A percentile compares a stretch with the other conserved stretches of the same genome.
Evolutionary conservation across 2,329 filamentous ascomycete genomes (phyloP).

Genomic region (Mycosphaerelloides madeirae): DNA sequence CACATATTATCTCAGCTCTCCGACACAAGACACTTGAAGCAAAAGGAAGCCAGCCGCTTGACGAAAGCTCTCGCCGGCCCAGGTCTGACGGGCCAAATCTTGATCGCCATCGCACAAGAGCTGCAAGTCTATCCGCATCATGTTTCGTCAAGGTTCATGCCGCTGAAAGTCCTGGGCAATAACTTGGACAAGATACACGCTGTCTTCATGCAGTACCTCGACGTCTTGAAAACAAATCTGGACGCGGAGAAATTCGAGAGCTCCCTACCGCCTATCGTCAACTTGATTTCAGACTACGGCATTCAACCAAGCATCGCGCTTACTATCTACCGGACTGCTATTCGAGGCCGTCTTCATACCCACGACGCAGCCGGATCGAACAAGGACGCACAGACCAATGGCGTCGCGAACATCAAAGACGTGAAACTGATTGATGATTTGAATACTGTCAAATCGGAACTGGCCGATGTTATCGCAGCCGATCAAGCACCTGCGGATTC

Average conservation of each 20-base stretch:
- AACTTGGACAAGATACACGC: constrained; percentile 87
- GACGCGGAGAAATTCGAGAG: constrained; percentile 70
- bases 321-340: constrained; percentile 70
- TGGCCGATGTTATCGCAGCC: not conserved
- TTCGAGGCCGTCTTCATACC: constrained; percentile 60
- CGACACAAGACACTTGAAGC: constrained; percentile 71
- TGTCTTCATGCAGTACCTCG: constrained; percentile 80
- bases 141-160: constrained; percentile 64
- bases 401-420: no score
- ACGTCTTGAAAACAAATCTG: constrained; percentile 77
- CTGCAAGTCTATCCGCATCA: constrained; percentile 80
- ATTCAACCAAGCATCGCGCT: constrained; percentile 79
- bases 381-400: constrained; percentile 13
- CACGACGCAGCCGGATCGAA: constrained; percentile 36
- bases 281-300: constrained; percentile 72
- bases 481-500: no score
- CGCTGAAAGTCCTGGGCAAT: constrained; percentile 83
- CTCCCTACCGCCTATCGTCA: constrained; percentile 68
- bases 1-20: constrained; percentile 75
- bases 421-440: no score
- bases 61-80: constrained; percentile 74
- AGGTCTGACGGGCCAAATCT: constrained; percentile 70
- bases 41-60: constrained; percentile 66
- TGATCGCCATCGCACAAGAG: constrained; percentile 89
- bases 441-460: not conserved